Percentiles rank a stretch among this genome's conserved stretches.
Conservation (phyloP, 306 rosid genomes). For the cucumber (Cucumis sativus) region DNA sequence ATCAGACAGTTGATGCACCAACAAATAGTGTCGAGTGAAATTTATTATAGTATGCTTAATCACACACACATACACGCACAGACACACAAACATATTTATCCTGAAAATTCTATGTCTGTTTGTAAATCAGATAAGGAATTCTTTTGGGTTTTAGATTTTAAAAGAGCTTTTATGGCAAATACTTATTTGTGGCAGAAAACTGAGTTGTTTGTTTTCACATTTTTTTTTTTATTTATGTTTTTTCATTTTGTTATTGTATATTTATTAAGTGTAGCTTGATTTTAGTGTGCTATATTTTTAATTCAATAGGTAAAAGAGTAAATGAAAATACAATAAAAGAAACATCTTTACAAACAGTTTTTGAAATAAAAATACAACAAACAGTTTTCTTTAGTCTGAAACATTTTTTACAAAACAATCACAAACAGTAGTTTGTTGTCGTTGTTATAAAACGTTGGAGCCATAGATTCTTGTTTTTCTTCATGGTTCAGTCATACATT, state of each 20-base stretch:
- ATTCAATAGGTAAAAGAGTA: neutral
- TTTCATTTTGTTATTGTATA: neutral
- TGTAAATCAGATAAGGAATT: neutral
- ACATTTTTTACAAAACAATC: too few relatives aligned
- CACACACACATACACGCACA: neutral
- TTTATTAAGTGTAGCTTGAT: neutral
- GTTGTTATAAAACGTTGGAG: neutral
- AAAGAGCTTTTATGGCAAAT: neutral
- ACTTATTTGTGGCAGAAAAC: neutral
- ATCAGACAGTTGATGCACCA: neutral
- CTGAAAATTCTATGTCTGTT: neutral
- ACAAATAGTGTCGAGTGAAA: neutral
- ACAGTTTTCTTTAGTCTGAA: too few relatives aligned
- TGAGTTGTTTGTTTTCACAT: neutral
- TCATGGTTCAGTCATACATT: neutral
- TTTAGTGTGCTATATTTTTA: neutral
- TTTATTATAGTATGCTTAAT: neutral
- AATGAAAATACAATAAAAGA: neutral
- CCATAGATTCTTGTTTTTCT: neutral
- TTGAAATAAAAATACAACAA: neutral
- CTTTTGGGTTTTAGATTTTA: neutral
- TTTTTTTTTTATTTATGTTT: neutral
- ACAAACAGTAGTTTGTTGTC: too few relatives aligned
- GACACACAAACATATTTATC: neutral
- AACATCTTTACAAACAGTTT: neutral